Conservation (phyloP, 371 early-diverging fungal genomes). For the Mortierella sp. region DNA sequence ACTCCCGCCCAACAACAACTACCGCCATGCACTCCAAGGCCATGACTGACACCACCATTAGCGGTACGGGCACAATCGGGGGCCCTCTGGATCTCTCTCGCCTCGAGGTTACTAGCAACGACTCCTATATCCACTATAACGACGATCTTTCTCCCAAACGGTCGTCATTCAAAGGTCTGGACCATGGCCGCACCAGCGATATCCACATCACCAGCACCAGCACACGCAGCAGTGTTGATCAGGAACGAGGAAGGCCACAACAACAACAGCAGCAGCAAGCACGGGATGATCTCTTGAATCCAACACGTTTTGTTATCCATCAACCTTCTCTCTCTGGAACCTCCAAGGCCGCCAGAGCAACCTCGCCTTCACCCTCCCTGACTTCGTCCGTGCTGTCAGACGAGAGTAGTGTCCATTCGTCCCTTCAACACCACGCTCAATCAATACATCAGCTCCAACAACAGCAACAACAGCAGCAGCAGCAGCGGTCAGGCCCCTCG, state of each 20-base stretch:
- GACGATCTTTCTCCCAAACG: slow-evolving; percentile 2
- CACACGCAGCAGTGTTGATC: not conserved
- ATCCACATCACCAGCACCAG: not conserved
- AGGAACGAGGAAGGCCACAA: slow-evolving; percentile 7
- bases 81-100: slow-evolving; percentile 26
- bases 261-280: not conserved
- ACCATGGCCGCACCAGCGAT: slow-evolving; percentile 11
- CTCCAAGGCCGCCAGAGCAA: slow-evolving; percentile 22
- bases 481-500: slow-evolving; percentile 6
- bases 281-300: slow-evolving; percentile 20
- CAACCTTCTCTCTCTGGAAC: slow-evolving; percentile 22
- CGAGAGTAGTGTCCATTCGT: slow-evolving; percentile 22
- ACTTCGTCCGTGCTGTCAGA: slow-evolving; percentile 33
- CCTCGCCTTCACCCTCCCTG: slow-evolving; percentile 35
- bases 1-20: slow-evolving; percentile 5
- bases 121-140: slow-evolving; percentile 24
- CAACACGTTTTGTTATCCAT: slow-evolving; percentile 33
- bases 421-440: slow-evolving; percentile 23
- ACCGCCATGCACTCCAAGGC: slow-evolving; percentile 27
- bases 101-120: slow-evolving; percentile 19
- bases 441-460: slow-evolving; percentile 31
- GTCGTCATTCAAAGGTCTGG: slow-evolving; percentile 13
- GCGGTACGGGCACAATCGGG: slow-evolving; percentile 29
- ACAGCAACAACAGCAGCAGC: slow-evolving; percentile 12
- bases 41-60: slow-evolving; percentile 34